A percentile compares a stretch with the other conserved stretches of the same genome.
Evolutionary conservation across 1,284 basidiomycete genomes (phyloP).

Genomic region (Athelia psychrophila): DNA sequence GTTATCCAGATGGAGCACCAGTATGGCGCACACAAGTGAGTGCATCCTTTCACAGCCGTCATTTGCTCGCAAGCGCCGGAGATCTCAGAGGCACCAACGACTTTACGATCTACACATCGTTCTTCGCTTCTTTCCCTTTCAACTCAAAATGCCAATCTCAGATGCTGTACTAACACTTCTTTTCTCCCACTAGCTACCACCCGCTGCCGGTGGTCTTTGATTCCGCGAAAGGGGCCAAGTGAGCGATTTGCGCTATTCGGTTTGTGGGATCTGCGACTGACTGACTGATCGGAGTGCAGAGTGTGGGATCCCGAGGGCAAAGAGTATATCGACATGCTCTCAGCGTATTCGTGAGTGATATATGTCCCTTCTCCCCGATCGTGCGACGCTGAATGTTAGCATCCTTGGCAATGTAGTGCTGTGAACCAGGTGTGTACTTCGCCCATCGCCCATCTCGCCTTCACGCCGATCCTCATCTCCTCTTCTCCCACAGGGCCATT

Average conservation of each 20-base stretch:
- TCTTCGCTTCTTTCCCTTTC: conserved; percentile 5
- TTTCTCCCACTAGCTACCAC: conserved; percentile 80
- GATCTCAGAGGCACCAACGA: neutral
- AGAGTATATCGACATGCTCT: conserved; percentile 95
- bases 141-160: conserved; percentile 16
- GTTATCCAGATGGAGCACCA: conserved; percentile 84
- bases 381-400: conserved; percentile 2
- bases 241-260: conserved; percentile 40
- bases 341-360: conserved; percentile 89
- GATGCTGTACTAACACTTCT: conserved; percentile 28
- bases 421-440: conserved; percentile 78
- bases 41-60: conserved; percentile 15
- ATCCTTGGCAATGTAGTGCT: conserved; percentile 51
- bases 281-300: conserved; percentile 37
- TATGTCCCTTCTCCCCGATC: conserved; percentile 8
- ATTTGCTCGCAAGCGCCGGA: neutral
- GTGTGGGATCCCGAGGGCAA: conserved; percentile 97
- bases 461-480: neutral
- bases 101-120: conserved; percentile 7
- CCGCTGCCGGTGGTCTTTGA: conserved; percentile 96
- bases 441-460: conserved; percentile 2
- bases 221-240: conserved; percentile 85
- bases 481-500: conserved; percentile 69
- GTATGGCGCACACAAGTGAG: conserved; percentile 87
- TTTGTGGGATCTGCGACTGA: conserved; percentile 12